A percentile compares a stretch with the other conserved stretches of the same genome.
Conservation (phyloP, 2,329 filamentous ascomycete genomes). For the Pseudogymnoascus sp. region DNA sequence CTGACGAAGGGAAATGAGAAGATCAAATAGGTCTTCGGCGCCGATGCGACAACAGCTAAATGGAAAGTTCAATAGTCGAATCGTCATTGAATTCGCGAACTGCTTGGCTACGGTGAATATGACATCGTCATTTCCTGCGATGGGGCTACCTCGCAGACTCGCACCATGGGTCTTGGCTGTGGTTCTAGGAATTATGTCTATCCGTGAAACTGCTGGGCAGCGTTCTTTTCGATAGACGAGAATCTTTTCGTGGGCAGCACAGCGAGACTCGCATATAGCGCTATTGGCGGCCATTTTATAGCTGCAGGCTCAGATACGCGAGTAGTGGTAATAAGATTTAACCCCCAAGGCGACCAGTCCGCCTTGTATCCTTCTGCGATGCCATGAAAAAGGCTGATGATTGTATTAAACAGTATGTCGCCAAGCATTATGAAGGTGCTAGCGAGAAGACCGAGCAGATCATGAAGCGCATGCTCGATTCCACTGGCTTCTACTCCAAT, state of each 20-base stretch:
- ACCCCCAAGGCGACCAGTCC: conserved; percentile 24
- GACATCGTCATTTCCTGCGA: conserved; percentile 43
- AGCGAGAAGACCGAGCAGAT: conserved; percentile 36
- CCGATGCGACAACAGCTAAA: conserved; percentile 26
- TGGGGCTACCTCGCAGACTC: conserved; percentile 38
- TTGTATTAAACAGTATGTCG: conserved; percentile 26
- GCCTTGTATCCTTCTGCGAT: conserved; percentile 30
- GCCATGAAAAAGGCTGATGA: conserved; percentile 30
- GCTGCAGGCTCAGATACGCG: conserved; percentile 28
- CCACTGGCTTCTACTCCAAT: conserved; percentile 33
- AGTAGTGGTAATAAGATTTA: conserved; percentile 29
- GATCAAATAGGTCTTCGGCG: conserved; percentile 20
- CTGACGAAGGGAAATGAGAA: conserved; percentile 30
- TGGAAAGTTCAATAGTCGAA: conserved; percentile 22
- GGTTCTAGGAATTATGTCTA: conserved; percentile 31
- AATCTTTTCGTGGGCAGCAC: conserved; percentile 32
- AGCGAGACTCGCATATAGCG: conserved; percentile 30
- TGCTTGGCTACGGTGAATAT: conserved; percentile 29
- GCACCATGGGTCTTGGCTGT: conserved; percentile 35
- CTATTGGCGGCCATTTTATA: conserved; percentile 32
- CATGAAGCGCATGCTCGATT: conserved; percentile 28
- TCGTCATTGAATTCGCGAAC: conserved; percentile 33
- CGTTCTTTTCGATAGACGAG: conserved; percentile 33
- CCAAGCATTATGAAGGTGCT: conserved; percentile 26
- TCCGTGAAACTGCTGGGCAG: conserved; percentile 32